Conservation (phyloP, 495 filamentous ascomycete genomes). For the Friedmanniomyces simplex region DNA sequence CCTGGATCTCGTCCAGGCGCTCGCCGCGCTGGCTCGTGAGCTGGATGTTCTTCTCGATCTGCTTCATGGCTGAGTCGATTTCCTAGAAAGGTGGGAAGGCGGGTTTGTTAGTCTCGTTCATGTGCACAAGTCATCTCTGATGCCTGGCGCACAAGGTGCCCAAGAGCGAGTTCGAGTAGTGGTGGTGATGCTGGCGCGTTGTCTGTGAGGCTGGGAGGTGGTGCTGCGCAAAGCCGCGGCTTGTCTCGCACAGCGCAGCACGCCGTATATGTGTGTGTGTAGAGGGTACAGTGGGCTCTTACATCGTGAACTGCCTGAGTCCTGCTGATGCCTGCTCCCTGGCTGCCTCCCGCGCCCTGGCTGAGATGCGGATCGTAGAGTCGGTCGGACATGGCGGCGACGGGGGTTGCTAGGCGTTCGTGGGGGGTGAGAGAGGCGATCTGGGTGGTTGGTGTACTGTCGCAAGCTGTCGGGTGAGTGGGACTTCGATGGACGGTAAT, state of each 20-base stretch:
- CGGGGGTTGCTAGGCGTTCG: background rate
- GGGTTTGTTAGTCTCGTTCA: constrained; percentile 24
- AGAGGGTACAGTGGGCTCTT: background rate
- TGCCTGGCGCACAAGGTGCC: too few relatives aligned
- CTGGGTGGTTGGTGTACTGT: background rate
- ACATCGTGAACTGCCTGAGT: background rate
- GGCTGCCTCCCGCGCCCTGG: background rate
- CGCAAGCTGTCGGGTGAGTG: background rate
- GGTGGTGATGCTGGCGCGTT: too few relatives aligned
- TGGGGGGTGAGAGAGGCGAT: background rate
- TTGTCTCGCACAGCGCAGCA: too few relatives aligned
- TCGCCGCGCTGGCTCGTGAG: constrained; percentile 74
- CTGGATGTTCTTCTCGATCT: constrained; percentile 24
- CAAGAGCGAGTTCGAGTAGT: too few relatives aligned
- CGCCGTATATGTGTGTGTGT: background rate
- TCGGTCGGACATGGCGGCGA: background rate
- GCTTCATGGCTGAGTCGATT: constrained; percentile 88
- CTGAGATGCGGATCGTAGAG: background rate
- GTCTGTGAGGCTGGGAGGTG: too few relatives aligned
- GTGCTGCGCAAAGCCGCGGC: too few relatives aligned
- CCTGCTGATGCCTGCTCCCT: constrained; percentile 1
- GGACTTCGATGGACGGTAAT: too few relatives aligned
- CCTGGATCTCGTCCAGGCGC: constrained; percentile 76
- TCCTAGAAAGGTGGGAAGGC: constrained; percentile 45
- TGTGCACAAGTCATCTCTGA: background rate